Evolutionary conservation across 495 filamentous ascomycete species (phyloP).

Genomic region (Hapsidospora chrysogenum): DNA sequence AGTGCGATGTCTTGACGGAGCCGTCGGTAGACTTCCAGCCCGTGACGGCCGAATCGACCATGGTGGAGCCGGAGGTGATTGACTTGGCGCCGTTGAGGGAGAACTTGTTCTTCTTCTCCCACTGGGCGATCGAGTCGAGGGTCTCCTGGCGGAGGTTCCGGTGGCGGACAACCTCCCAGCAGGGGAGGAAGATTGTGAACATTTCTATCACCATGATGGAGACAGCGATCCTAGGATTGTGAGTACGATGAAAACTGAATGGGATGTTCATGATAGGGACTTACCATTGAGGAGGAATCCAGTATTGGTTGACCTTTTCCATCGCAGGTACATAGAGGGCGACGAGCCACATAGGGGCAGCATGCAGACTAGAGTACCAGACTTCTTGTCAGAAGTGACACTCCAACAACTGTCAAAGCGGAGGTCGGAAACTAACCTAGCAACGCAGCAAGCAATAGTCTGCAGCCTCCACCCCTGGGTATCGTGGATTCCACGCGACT

Average conservation of each 20-base stretch:
- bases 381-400: no score
- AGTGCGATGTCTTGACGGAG: conserved; percentile 14
- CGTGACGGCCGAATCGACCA: conserved; percentile 10
- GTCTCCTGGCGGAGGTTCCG: conserved; percentile 12
- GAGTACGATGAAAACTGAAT: not conserved
- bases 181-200: conserved; percentile 29
- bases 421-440: conserved; percentile 19
- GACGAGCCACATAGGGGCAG: conserved; percentile 50
- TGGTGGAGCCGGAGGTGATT: conserved; percentile 4
- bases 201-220: conserved; percentile 29
- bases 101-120: conserved; percentile 14
- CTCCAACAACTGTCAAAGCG: conserved; percentile 3
- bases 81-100: conserved; percentile 4
- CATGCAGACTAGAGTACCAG: conserved; percentile 38
- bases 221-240: conserved; percentile 13
- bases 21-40: conserved; percentile 11
- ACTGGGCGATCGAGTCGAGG: conserved; percentile 9
- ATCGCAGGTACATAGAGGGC: conserved; percentile 41
- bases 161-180: conserved; percentile 14
- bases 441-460: conserved; percentile 41
- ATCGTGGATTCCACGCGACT: conserved; percentile 35
- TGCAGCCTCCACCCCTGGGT: conserved; percentile 53
- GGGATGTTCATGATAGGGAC: conserved; percentile 8
- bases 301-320: conserved; percentile 35
- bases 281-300: conserved; percentile 33